These are phyloP conservation scores for Yarrowia sp. DNA, from an alignment of 805 yeast species.

Conservation along the genomic window DNA sequence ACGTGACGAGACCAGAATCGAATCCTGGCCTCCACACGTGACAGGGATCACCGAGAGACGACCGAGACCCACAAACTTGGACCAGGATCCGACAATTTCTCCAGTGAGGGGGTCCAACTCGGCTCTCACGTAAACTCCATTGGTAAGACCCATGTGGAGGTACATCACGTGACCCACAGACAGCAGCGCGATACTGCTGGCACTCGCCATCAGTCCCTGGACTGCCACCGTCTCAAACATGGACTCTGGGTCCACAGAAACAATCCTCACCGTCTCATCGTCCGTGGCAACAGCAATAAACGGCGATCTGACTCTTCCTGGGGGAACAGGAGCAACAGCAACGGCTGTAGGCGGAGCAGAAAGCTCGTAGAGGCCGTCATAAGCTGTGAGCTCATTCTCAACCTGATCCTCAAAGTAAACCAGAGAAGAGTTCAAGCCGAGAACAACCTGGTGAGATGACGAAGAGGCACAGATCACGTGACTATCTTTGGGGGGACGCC, in stretches of 20 bases:
- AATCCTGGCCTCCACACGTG: neutral
- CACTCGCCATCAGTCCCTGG: constrained; percentile 66
- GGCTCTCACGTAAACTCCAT: constrained; percentile 78
- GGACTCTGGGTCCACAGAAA: constrained; percentile 65
- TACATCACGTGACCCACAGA: constrained; percentile 53
- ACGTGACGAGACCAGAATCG: constrained; percentile 2
- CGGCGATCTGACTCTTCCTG: constrained; percentile 58
- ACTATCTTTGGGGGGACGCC: constrained; percentile 70
- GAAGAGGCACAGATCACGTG: constrained; percentile 65
- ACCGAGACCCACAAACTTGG: constrained; percentile 74
- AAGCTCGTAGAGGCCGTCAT: constrained; percentile 65
- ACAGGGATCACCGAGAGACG: constrained; percentile 59
- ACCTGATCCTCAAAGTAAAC: constrained; percentile 83
- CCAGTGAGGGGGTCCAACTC: constrained; percentile 67
- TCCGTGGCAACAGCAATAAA: constrained; percentile 74
- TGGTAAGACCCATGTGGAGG: constrained; percentile 81
- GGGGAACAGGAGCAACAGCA: constrained; percentile 57
- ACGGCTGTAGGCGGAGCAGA: constrained; percentile 55
- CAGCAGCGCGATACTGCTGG: neutral
- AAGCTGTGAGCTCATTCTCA: constrained; percentile 72
- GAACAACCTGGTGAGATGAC: constrained; percentile 69
- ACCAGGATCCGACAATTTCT: constrained; percentile 65
- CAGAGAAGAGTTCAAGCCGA: constrained; percentile 73
- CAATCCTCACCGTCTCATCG: constrained; percentile 71
- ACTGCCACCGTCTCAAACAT: constrained; percentile 67